Conservation (phyloP, 106 monocot genomes). For the Ottelia alismoides region DNA sequence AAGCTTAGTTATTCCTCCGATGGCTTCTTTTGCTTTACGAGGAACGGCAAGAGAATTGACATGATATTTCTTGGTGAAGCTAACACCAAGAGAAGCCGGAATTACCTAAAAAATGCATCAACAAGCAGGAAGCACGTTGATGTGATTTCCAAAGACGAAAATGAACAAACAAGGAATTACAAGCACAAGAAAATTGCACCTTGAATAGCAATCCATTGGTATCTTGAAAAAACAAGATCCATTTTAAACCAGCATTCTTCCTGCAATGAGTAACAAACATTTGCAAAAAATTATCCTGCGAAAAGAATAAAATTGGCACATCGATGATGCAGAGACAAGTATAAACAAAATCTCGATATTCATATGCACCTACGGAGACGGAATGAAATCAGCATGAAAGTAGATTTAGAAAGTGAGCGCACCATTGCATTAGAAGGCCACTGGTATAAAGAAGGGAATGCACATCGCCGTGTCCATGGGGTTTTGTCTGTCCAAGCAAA, state of each 20-base stretch:
- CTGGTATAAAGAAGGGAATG: slow-evolving; percentile 94
- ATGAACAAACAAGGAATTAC: neutral
- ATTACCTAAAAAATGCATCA: slow-evolving; percentile 57
- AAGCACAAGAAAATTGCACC: slow-evolving; percentile 19
- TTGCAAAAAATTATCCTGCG: too few relatives aligned
- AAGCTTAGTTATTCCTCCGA: slow-evolving; percentile 96
- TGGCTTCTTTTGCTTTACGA: slow-evolving; percentile 99
- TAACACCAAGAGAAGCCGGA: slow-evolving; percentile 93
- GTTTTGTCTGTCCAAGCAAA: slow-evolving; percentile 76
- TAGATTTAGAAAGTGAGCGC: slow-evolving; percentile 1
- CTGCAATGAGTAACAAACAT: slow-evolving; percentile 13
- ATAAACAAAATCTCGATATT: neutral
- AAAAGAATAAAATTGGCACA: neutral
- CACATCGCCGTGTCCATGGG: slow-evolving; percentile 98
- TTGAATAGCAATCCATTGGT: slow-evolving; percentile 98
- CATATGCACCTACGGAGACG: slow-evolving; percentile 3
- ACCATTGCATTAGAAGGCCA: slow-evolving; percentile 70
- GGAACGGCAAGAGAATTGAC: slow-evolving; percentile 98
- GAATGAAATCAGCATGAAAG: too few relatives aligned
- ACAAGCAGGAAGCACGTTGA: neutral
- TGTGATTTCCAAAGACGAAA: neutral
- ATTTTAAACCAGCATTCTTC: slow-evolving; percentile 52
- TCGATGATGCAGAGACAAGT: too few relatives aligned
- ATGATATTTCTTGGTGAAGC: slow-evolving; percentile 68
- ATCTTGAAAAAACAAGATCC: slow-evolving; percentile 97